Conservation (phyloP, 1,284 basidiomycete genomes). For the Sanghuangporus weigelae region DNA sequence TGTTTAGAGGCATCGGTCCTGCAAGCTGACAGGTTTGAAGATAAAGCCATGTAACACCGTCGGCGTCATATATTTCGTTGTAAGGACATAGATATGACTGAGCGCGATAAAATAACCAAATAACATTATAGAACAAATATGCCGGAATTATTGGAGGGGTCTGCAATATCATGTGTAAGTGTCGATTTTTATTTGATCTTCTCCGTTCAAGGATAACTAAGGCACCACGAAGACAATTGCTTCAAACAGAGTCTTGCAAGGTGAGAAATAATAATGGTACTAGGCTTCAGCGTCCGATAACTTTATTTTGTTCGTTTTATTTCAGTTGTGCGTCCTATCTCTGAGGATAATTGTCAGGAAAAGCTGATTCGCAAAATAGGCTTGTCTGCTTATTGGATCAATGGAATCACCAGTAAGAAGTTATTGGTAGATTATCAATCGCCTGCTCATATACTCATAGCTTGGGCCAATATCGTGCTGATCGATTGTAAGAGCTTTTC, state of each 20-base stretch:
- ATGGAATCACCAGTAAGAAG: background rate
- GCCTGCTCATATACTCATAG: background rate
- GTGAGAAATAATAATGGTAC: background rate
- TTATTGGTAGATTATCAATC: background rate
- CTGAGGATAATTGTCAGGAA: background rate
- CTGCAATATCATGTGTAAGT: background rate
- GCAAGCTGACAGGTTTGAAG: background rate
- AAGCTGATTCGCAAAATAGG: background rate
- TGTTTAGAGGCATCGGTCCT: background rate
- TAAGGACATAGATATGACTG: background rate
- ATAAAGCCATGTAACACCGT: background rate
- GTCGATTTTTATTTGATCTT: background rate
- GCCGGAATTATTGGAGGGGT: background rate
- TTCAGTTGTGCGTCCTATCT: background rate
- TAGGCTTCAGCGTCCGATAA: background rate
- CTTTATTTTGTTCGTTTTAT: background rate
- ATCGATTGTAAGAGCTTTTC: background rate
- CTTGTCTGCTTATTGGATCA: background rate
- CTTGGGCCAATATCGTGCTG: background rate
- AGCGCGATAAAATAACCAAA: background rate
- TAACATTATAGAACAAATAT: background rate
- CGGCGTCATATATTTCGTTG: background rate
- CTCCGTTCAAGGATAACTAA: background rate
- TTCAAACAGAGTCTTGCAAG: background rate
- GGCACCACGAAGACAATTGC: background rate